These are phyloP conservation scores for Ustulina deusta DNA, from an alignment of 2,329 filamentous ascomycete species.

Conservation along the genomic window DNA sequence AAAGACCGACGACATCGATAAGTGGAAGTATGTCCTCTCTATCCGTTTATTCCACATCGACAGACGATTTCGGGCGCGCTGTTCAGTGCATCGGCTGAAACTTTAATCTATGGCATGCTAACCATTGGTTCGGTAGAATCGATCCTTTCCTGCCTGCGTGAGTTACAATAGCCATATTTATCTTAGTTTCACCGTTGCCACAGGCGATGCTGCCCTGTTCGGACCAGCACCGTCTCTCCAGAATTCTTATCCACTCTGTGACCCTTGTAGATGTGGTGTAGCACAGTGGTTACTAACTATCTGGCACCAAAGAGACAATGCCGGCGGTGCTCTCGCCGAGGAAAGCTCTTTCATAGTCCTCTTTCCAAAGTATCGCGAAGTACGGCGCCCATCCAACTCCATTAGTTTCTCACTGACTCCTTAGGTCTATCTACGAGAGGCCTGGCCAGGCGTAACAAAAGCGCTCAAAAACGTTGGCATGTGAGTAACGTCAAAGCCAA, in stretches of 20 bases:
- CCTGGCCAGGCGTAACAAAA: slow-evolving; percentile 89
- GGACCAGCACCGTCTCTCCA: neutral
- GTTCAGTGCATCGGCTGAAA: slow-evolving; percentile 78
- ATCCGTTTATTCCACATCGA: neutral
- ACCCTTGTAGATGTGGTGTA: neutral
- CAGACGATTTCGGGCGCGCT: slow-evolving; percentile 53
- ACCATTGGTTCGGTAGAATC: slow-evolving; percentile 31
- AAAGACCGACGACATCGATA: slow-evolving; percentile 97
- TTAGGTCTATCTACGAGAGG: slow-evolving; percentile 70
- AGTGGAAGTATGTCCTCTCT: slow-evolving; percentile 74
- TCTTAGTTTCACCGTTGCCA: neutral
- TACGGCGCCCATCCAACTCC: slow-evolving; percentile 65
- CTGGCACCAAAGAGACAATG: slow-evolving; percentile 71
- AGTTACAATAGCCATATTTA: slow-evolving; percentile 13
- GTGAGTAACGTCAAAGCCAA: slow-evolving; percentile 22
- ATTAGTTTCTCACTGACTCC: neutral
- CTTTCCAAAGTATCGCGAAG: slow-evolving; percentile 96
- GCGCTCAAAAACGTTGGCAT: slow-evolving; percentile 89
- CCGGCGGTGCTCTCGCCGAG: slow-evolving; percentile 86
- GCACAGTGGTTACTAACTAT: slow-evolving; percentile 16
- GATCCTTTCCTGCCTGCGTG: slow-evolving; percentile 82
- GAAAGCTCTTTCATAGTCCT: slow-evolving; percentile 87
- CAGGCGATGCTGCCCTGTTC: neutral
- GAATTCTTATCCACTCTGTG: neutral
- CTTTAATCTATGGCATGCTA: slow-evolving; percentile 21